Evolutionary conservation across 1,139 yeast species (phyloP).

Genomic region (Lodderomyces beijingensis): DNA sequence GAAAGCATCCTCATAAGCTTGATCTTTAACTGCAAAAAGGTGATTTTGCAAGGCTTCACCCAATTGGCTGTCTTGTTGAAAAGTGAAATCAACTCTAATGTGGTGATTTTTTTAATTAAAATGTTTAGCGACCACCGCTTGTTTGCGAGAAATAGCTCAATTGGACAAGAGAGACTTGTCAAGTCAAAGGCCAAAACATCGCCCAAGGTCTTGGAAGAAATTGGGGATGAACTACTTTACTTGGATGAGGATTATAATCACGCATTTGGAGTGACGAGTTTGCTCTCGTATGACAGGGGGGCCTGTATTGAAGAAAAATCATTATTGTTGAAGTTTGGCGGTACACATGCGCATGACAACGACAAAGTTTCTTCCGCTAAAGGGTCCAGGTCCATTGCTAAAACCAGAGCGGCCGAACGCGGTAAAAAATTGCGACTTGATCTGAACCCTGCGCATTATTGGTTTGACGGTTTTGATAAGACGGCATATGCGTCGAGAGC

Average conservation of each 20-base stretch:
- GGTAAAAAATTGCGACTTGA: too few species aligned
- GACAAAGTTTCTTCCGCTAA: neutral
- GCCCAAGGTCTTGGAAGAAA: conserved; percentile 13
- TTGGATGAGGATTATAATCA: conserved; percentile 34
- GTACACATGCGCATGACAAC: too few species aligned
- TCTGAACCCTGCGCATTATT: conserved; percentile 10
- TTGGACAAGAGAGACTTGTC: conserved; percentile 21
- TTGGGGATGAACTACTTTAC: conserved; percentile 18
- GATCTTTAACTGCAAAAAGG: conserved; percentile 32
- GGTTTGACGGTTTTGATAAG: conserved; percentile 34
- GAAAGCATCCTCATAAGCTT: conserved; percentile 30
- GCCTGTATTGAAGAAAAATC: too few species aligned
- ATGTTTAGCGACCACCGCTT: conserved; percentile 37
- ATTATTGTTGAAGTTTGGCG: too few species aligned
- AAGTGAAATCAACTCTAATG: conserved; percentile 38
- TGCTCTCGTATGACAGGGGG: neutral
- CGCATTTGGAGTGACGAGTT: conserved; percentile 36
- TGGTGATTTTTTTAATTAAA: conserved; percentile 37
- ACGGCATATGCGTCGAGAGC: conserved; percentile 22
- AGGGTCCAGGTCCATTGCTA: neutral
- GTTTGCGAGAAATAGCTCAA: conserved; percentile 22
- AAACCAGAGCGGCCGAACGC: neutral
- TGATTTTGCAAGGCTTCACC: conserved; percentile 30
- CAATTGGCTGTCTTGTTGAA: conserved; percentile 28
- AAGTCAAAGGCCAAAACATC: conserved; percentile 21